Base-by-base conservation (phyloP, 75 land plant genomes). In the Isoetes taiwanensis region DNA sequence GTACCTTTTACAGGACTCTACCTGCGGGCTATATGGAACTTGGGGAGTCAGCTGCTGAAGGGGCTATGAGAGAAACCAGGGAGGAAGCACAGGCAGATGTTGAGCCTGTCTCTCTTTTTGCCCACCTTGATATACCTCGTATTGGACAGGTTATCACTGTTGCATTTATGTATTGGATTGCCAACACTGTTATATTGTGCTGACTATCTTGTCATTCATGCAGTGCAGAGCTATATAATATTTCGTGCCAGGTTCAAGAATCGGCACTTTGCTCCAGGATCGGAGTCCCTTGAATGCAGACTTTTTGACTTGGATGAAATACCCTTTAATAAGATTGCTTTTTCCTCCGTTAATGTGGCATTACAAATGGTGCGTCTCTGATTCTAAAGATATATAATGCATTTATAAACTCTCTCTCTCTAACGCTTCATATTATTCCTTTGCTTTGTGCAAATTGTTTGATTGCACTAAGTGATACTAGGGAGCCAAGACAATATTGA, bases 31-130 rank as follows among this genome's bases (percentile, higher is more conserved):
- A 72, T 75, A 43, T 90, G 84, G 97, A 90, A 62, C 68, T 90
- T 41, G 97, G 97, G 26, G 97, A 90, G 61, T 90, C 97, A 27
- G 94, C 94, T 35, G 74, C 76, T 9, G 85, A 83, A 72, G 97
- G 97, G 23, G 97, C 97, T 56, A 73, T 63, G 2, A 75, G 97
- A 39, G 97, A 90, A 63, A 90, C 97, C 27, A 48, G 65, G 66
- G 97, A 90, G 62, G 97, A 90, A 83, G 97, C 97, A 58, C 65
- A 70, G 56, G 97, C 97, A 42, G 78, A 86, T 50, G 97, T 90
- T 34, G 82, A 83, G 43, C 64, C 85, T 34, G 56, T 74, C n/a
- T 78, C 87, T 34, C 97, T 85, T 33, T 90, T 90, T 83, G 88
- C 97, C 43, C 97, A 86, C n/a, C 50, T 90, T 42, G 97, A 90